Evolutionary conservation across 495 filamentous ascomycete species (phyloP).

Genomic region (Margaritispora aquatica): DNA sequence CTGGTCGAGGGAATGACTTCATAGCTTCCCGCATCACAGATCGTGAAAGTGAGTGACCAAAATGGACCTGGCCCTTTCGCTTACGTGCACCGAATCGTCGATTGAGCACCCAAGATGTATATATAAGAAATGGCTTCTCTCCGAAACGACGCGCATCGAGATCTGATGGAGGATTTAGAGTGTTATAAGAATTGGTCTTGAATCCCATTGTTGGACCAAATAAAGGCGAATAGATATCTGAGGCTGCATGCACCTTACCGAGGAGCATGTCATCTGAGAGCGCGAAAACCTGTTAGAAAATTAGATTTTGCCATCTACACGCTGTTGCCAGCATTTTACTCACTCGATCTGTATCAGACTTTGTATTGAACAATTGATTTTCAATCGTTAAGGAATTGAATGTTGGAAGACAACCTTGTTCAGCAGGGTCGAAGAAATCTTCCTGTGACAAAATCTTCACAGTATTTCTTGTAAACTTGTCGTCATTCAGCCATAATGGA

Average conservation of each 20-base stretch:
- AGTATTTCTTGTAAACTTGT: slow-evolving; percentile 23
- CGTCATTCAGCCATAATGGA: slow-evolving; percentile 32
- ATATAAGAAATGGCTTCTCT: slow-evolving; percentile 38
- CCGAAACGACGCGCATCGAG: slow-evolving; percentile 25
- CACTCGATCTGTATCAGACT: slow-evolving; percentile 22
- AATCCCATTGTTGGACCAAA: slow-evolving; percentile 38
- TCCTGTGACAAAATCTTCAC: slow-evolving; percentile 36
- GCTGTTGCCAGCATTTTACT: not conserved
- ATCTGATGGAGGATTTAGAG: slow-evolving; percentile 28
- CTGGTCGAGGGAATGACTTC: slow-evolving; percentile 33
- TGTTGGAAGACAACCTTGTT: slow-evolving; percentile 33
- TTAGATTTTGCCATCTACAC: not conserved
- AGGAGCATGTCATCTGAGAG: slow-evolving; percentile 40
- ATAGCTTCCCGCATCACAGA: slow-evolving; percentile 34
- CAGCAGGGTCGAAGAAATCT: slow-evolving; percentile 35
- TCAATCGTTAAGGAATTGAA: slow-evolving; percentile 40
- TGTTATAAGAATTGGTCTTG: slow-evolving; percentile 36
- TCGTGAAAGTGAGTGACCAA: slow-evolving; percentile 34
- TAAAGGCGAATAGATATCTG: slow-evolving; percentile 37
- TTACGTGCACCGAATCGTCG: slow-evolving; percentile 36
- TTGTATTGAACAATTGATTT: slow-evolving; percentile 34
- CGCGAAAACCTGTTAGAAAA: slow-evolving; percentile 27
- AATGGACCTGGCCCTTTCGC: slow-evolving; percentile 38
- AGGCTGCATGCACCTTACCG: slow-evolving; percentile 33
- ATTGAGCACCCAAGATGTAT: slow-evolving; percentile 39